These are phyloP conservation scores for Avena eriantha DNA, from an alignment of 176 grass and related monocot species.

Conservation along the genomic window DNA sequence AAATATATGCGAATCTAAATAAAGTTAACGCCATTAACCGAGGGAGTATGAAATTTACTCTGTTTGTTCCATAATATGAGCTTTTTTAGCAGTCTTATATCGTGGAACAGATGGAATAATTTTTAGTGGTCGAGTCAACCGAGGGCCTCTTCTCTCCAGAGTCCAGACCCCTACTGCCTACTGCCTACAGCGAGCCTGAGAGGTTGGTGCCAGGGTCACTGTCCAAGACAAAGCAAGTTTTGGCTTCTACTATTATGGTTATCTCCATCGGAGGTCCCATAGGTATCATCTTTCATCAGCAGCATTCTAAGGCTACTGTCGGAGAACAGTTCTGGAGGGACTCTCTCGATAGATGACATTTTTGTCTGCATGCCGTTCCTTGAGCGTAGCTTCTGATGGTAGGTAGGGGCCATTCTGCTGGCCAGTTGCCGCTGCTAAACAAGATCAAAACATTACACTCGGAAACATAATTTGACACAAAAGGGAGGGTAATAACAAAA, in stretches of 20 bases:
- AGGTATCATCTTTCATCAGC: neutral
- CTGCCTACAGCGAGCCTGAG: conserved; percentile 16
- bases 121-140: neutral
- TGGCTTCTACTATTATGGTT: neutral
- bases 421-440: neutral
- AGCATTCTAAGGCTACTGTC: neutral
- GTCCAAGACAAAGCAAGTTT: conserved; percentile 57
- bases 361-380: conserved; percentile 51
- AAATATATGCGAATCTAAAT: too few relatives aligned
- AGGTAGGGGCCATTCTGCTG: neutral
- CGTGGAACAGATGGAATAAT: too few relatives aligned
- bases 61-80: too few relatives aligned
- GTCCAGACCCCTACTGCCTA: too few relatives aligned
- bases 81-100: too few relatives aligned
- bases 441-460: neutral
- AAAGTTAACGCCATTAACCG: too few relatives aligned
- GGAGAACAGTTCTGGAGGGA: neutral
- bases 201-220: neutral
- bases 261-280: conserved; percentile 21
- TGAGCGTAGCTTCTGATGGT: conserved; percentile 44
- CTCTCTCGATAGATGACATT: conserved; percentile 40
- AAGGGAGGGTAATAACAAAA: neutral
- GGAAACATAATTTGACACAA: neutral
- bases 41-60: neutral
- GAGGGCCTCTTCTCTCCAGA: neutral